These are phyloP conservation scores for Leptomonas pyrrhocoris DNA, from an alignment of 208 protist genomes.

Conservation along the genomic window DNA sequence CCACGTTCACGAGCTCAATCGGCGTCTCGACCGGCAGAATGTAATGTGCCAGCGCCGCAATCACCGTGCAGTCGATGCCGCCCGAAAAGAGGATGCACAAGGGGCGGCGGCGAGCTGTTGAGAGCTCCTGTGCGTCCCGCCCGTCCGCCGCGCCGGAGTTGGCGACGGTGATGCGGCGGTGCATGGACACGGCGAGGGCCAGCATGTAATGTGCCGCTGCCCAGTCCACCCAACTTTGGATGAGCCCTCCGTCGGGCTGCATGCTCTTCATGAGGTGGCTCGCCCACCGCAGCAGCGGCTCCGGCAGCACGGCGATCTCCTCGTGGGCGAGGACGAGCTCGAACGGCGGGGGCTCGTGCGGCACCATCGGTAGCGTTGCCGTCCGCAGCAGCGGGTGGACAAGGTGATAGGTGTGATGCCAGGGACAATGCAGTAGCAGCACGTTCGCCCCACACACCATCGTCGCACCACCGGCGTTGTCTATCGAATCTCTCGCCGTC, in stretches of 20 bases:
- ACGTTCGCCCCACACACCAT: constrained; percentile 16
- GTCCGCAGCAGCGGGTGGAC: constrained; percentile 58
- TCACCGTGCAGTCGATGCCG: constrained; percentile 94
- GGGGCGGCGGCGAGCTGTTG: constrained; percentile 48
- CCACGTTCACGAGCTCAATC: constrained; percentile 96
- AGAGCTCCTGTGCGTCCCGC: constrained; percentile 39
- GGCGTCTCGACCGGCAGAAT: constrained; percentile 69
- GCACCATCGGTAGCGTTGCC: constrained; percentile 14
- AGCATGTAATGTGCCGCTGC: constrained; percentile 64
- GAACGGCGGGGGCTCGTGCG: constrained; percentile 29
- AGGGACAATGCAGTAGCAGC: constrained; percentile 64
- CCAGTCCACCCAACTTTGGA: constrained; percentile 49
- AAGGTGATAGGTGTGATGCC: constrained; percentile 40
- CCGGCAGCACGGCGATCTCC: constrained; percentile 35
- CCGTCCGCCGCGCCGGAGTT: constrained; percentile 54
- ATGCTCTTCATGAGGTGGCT: constrained; percentile 30
- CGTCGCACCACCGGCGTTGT: neutral
- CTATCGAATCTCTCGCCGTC: neutral
- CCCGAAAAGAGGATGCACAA: constrained; percentile 93
- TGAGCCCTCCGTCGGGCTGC: constrained; percentile 23
- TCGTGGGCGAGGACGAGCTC: constrained; percentile 37
- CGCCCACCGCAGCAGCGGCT: constrained; percentile 33
- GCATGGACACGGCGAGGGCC: constrained; percentile 75
- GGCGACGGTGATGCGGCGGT: constrained; percentile 56
- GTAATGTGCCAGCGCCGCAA: constrained; percentile 92